Evolutionary conservation across 805 yeast species (phyloP).

Genomic region (Yamadazyma takamatsuzukensis): DNA sequence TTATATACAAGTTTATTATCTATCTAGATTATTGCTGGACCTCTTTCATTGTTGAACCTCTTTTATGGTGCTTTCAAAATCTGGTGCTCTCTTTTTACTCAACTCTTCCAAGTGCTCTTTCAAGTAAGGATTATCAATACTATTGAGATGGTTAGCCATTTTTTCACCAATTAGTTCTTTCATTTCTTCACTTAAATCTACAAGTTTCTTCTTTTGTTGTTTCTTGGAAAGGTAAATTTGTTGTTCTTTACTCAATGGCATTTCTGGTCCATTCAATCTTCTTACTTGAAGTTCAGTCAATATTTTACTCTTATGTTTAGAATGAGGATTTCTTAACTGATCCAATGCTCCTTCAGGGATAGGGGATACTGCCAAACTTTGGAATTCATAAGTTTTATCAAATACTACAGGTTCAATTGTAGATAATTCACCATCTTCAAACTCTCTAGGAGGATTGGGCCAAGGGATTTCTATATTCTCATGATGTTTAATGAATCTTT

Average conservation of each 20-base stretch:
- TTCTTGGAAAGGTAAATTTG: constrained; percentile 59
- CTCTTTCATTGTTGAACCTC: constrained; percentile 2
- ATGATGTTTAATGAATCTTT: constrained; percentile 70
- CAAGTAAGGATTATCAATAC: constrained; percentile 32
- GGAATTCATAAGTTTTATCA: constrained; percentile 72
- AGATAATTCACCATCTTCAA: constrained; percentile 54
- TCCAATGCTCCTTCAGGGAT: constrained; percentile 63
- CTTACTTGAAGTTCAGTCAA: constrained; percentile 61
- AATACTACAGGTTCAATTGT: constrained; percentile 56
- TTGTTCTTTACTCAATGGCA: constrained; percentile 70
- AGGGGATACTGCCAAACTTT: constrained; percentile 61
- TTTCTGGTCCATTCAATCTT: constrained; percentile 62
- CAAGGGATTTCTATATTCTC: constrained; percentile 77
- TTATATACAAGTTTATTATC: constrained; percentile 6
- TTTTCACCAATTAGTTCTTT: constrained; percentile 52
- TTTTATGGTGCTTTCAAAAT: constrained; percentile 26
- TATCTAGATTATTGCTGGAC: constrained; percentile 2
- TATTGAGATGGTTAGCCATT: constrained; percentile 39
- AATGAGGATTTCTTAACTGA: constrained; percentile 74
- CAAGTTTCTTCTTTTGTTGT: constrained; percentile 31
- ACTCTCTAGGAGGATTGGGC: constrained; percentile 65
- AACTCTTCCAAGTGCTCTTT: constrained; percentile 38
- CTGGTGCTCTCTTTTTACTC: constrained; percentile 25
- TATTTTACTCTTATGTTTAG: constrained; percentile 54
- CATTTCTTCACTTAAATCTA: constrained; percentile 48